Percentiles rank a stretch among this genome's conserved stretches.
These are phyloP conservation scores for Talaromyces thailandensis DNA, from an alignment of 495 filamentous ascomycete genomes.

Conservation along the genomic window DNA sequence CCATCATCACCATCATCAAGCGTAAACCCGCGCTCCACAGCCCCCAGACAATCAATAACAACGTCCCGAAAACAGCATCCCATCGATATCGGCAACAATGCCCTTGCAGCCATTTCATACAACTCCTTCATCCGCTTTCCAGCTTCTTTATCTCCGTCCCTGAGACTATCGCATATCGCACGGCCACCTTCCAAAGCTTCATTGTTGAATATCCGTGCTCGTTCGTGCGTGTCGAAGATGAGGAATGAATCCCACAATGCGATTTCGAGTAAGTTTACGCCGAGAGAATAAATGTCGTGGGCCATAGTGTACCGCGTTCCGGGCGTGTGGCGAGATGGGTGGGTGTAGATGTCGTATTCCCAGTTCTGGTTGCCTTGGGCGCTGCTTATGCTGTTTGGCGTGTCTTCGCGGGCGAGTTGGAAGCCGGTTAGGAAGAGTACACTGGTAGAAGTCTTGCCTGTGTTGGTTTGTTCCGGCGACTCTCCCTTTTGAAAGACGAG, in stretches of 20 bases:
- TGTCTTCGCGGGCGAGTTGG: background rate
- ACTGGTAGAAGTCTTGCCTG: background rate
- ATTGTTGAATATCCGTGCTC: background rate
- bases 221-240: background rate
- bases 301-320: conserved; percentile 33
- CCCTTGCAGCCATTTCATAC: background rate
- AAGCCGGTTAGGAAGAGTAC: background rate
- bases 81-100: background rate
- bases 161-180: background rate
- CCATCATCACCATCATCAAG: background rate
- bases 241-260: conserved; percentile 44
- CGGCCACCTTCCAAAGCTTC: background rate
- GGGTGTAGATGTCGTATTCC: background rate
- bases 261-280: conserved; percentile 48
- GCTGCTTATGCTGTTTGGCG: background rate
- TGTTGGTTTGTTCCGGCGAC: background rate
- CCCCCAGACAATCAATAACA: background rate
- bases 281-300: conserved; percentile 55
- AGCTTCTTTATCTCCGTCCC: background rate
- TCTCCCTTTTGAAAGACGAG: background rate
- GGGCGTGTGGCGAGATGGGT: background rate
- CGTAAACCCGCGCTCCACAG: background rate
- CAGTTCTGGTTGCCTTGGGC: background rate
- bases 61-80: background rate
- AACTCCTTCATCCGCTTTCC: background rate